Base-by-base conservation (phyloP, 805 yeast species). In the Yamadazyma tumulicola region DNA sequence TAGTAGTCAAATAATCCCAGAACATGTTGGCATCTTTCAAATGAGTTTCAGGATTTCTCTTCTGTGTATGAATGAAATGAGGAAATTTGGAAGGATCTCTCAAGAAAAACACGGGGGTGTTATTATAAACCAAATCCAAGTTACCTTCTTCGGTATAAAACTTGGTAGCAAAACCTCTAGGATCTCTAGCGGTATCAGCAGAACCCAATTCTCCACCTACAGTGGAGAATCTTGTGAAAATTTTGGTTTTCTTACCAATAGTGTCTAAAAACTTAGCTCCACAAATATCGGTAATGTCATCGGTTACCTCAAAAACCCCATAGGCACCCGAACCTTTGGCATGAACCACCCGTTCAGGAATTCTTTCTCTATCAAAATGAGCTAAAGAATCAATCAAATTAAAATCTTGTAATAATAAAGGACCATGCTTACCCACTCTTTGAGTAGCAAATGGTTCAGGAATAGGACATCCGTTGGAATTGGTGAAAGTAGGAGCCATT, bases 291-390 rank as follows among this genome's bases (percentile, higher is more conserved):
- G 85, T 65, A 52, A 85, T 79, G 51, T 85, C 94, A 48, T 86
- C 91, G 9, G 95, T 86, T 34, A 82, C 89, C 59, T 84, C 94
- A 56, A 87, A 87, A 46, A 71, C 74, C 46, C 95, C 95, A 56
- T 71, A 85, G 7, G 95, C 95, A 54, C 96, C 96, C 10, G 89
- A 83, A 48, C 95, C 96, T 58, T 86, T 86, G 35, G 96, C 96
- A 55, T 86, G 96, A 22, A 87, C 95, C 38, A 86, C 95, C 63
- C 96, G 74, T 66, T 87, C 95, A 9, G 95, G 95, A 45, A 86
- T 82, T 61, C 95, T 71, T 63, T 86, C 96, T 48, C 95, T 73
- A 64, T 85, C 94, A 51, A 86, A 86, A 59, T 85, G 95, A 14
- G 95, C 89, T 38, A 86, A 61, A 2, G 86, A 74, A 52, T 86